Evolutionary conservation across 2,329 filamentous ascomycete species (phyloP), one percentile per base, ranked within the genome.

Genomic region (Stagonosporopsis vannaccii): DNA sequence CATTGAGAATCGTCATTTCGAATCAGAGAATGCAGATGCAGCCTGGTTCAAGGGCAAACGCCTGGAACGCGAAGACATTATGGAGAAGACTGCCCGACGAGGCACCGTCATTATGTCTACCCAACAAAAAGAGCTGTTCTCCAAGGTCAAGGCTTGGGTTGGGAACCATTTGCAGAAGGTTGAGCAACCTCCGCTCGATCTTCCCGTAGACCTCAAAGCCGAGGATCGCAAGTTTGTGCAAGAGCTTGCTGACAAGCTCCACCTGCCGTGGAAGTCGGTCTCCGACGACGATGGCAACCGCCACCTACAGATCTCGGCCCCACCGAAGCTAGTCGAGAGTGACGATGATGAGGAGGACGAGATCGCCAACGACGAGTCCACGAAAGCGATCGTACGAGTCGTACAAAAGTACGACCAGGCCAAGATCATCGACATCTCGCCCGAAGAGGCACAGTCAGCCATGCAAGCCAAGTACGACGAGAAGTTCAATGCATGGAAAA

Each of bases 151-250:
- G 73, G 89, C 87, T 54, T 98, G 90, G 74, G 86, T 98, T 58
- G 87, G 86, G 49, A 89, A 89, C 66, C 86, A 90, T 51, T 77
- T 82, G 61, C 75, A 74, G 12, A 78, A 78, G 35, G 75, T 74
- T 26, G 69, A 74, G 33, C 61, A 68, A 30, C 59, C 64, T 25
- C 83, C 88, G 8, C 81, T 97, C 47, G 88, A 97, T 72, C 84
- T 99, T 7, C 87, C 92, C 17, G 75, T 83, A 2, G 83, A 84
- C 25, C 82, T 96, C 57, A 87, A 90, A 52, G 93, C 94, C 50
- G 88, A 87, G 30, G 94, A 99, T 76, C 90, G 95, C 58, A 94
- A 93, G 73, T 99, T 99, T 71, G 89, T 96, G 6, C 90, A 98
- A 75, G 90, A 95, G 61, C 81, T 97, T 62, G 92, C 94, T 2